Conservation (phyloP, 2,329 filamentous ascomycete species). For the Chrysoporthe deuterocubensis region DNA sequence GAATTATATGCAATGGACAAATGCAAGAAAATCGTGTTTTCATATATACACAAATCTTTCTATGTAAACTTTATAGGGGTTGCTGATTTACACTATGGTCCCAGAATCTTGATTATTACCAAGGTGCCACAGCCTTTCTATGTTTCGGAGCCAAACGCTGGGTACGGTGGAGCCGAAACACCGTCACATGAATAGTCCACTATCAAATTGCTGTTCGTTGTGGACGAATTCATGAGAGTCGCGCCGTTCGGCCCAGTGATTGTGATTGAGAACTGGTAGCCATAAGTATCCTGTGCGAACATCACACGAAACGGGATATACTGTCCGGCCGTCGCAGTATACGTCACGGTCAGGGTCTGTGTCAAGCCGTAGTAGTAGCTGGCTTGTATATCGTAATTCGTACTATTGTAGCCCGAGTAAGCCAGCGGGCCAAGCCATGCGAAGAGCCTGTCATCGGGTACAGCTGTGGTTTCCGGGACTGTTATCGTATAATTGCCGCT, state of each 20-base stretch:
- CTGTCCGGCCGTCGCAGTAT: neutral
- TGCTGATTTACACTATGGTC: no score
- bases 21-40: neutral
- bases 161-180: neutral
- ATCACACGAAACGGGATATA: slow-evolving; percentile 10
- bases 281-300: slow-evolving; percentile 4
- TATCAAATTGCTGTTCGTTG: neutral
- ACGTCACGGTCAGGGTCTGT: neutral
- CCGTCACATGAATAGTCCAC: slow-evolving; percentile 6
- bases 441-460: slow-evolving; percentile 4
- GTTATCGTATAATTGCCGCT: neutral
- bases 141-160: neutral
- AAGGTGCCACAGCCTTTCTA: neutral
- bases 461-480: neutral
- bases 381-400: slow-evolving; percentile 5
- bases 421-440: slow-evolving; percentile 8
- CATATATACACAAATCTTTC: neutral
- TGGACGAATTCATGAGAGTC: neutral
- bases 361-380: neutral
- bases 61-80: neutral
- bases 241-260: slow-evolving; percentile 7
- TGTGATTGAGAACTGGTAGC: neutral
- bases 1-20: neutral
- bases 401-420: slow-evolving; percentile 2
- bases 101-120: no score